A percentile compares a stretch with the other conserved stretches of the same genome.
Evolutionary conservation across 2,329 filamentous ascomycete genomes (phyloP).

Genomic region (Monilinia fructigena): DNA sequence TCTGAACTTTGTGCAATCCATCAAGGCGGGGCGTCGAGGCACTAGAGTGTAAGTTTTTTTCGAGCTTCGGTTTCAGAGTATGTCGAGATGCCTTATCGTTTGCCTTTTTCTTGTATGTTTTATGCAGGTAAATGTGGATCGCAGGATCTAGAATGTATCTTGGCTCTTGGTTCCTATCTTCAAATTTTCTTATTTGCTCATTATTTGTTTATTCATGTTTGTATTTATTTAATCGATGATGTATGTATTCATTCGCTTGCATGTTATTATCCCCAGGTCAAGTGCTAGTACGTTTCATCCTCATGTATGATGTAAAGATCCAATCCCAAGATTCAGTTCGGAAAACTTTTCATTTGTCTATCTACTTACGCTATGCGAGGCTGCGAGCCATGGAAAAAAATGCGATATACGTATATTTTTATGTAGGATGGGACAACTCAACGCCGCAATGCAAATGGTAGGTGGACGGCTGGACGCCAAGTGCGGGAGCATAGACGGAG

Average conservation of each 20-base stretch:
- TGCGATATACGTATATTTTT: slow-evolving; percentile 16
- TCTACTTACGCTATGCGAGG: slow-evolving; percentile 4
- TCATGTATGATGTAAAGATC: slow-evolving; percentile 15
- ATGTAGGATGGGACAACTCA: slow-evolving; percentile 16
- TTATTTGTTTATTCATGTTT: no score
- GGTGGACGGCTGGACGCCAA: neutral
- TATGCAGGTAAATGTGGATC: neutral
- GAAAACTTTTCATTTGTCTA: slow-evolving; percentile 8
- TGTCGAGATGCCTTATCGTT: slow-evolving; percentile 6
- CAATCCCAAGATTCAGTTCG: slow-evolving; percentile 9
- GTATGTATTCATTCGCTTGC: neutral
- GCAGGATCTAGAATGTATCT: neutral
- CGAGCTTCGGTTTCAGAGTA: slow-evolving; percentile 14
- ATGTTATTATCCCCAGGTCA: neutral
- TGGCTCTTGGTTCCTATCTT: neutral
- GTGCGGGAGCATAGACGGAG: neutral
- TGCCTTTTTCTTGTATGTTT: neutral
- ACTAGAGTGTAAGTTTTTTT: neutral
- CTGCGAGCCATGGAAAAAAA: neutral
- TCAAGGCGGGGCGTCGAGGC: slow-evolving; percentile 12
- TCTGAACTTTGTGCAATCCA: slow-evolving; percentile 8
- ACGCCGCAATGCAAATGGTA: slow-evolving; percentile 10
- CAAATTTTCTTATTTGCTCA: slow-evolving; percentile 15
- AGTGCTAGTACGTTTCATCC: slow-evolving; percentile 13
- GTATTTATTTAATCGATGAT: no score